Conservation (phyloP, 1,284 basidiomycete species). For the Puccinia triticina region DNA sequence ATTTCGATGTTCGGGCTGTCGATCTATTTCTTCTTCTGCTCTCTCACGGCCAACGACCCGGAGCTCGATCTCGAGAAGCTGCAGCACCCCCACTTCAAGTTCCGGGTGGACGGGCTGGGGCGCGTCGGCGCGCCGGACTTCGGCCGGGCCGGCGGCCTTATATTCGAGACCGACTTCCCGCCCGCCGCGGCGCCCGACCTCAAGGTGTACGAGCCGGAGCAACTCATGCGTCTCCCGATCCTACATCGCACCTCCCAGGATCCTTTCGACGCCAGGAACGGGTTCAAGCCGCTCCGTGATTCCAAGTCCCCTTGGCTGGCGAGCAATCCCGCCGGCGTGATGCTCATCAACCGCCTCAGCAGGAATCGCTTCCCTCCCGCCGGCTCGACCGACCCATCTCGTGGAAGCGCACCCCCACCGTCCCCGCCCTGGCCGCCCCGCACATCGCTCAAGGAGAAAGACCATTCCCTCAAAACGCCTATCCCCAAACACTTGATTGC, state of each 20-base stretch:
- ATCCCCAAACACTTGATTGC: background rate
- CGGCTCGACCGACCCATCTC: background rate
- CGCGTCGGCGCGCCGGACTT: background rate
- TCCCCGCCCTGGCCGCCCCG: background rate
- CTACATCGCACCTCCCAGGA: conserved; percentile 21
- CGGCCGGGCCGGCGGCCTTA: background rate
- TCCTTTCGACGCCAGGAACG: background rate
- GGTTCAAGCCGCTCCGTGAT: background rate
- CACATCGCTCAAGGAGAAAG: background rate
- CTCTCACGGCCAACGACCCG: background rate
- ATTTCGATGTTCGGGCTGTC: conserved; percentile 17
- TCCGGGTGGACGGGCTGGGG: background rate
- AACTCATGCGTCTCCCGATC: conserved; percentile 8
- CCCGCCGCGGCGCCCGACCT: background rate
- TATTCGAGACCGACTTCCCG: background rate
- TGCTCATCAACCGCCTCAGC: conserved; percentile 22
- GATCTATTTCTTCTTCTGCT: conserved; percentile 16
- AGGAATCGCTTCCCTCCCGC: conserved; percentile 25
- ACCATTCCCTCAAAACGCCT: background rate
- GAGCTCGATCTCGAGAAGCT: background rate
- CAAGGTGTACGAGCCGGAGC: background rate
- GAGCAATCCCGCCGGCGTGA: background rate
- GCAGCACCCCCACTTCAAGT: background rate
- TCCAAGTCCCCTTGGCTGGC: conserved; percentile 21
- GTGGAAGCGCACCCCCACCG: conserved; percentile 12